phyloP scores from a whole-genome alignment of 208 protist species.

The Eutreptiella sp. region DNA sequence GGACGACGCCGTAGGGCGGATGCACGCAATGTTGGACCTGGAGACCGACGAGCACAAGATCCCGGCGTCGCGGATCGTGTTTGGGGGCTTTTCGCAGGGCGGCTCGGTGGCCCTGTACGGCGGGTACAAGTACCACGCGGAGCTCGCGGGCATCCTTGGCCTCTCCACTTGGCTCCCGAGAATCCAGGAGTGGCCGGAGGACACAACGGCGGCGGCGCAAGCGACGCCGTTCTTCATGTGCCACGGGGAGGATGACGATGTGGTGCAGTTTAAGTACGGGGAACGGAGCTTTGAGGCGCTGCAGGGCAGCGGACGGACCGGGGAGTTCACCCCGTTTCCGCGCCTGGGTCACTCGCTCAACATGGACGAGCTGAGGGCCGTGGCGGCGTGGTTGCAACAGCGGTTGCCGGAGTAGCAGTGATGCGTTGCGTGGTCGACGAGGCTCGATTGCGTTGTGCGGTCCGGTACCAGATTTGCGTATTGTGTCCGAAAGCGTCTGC shows the following conservation, averaged over 20 bases:
- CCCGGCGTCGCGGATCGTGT: conserved; percentile 60
- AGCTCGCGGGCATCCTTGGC: conserved; percentile 35
- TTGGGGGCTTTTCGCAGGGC: conserved; percentile 83
- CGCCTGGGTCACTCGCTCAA: conserved; percentile 64
- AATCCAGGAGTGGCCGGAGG: background rate
- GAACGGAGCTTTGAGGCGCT: conserved; percentile 45
- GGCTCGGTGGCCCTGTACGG: conserved; percentile 58
- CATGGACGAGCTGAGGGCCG: conserved; percentile 60
- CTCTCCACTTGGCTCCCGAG: conserved; percentile 24
- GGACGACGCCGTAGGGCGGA: no score
- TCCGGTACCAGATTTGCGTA: no score
- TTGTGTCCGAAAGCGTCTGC: no score
- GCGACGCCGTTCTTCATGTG: conserved; percentile 54
- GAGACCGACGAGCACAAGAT: no score
- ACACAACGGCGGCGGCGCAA: conserved; percentile 10
- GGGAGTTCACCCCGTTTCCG: conserved; percentile 62
- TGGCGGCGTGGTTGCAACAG: conserved; percentile 53
- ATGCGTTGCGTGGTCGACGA: no score
- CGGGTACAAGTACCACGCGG: conserved; percentile 13
- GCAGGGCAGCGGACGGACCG: conserved; percentile 34
- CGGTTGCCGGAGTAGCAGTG: no score
- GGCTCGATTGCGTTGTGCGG: no score
- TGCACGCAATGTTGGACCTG: no score
- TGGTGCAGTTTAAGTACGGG: conserved; percentile 58
- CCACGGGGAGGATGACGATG: conserved; percentile 60